phyloP scores from a whole-genome alignment of 2,329 filamentous ascomycete genomes.

The Exophiala bonariae region DNA sequence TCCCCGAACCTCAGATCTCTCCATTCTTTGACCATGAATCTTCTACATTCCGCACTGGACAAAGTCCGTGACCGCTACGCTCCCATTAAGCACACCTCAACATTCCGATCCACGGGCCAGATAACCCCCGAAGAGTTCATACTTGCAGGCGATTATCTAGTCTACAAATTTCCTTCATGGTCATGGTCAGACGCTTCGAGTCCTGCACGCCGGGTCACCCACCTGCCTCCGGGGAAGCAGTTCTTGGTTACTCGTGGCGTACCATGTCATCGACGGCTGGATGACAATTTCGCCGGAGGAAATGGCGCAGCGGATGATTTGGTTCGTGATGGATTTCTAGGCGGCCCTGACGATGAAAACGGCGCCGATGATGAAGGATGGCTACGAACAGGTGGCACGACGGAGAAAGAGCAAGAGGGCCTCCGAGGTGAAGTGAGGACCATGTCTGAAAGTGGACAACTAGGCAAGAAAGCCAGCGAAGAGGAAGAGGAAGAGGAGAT shows the following conservation, averaged over 20 bases:
- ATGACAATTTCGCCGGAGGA: slow-evolving; percentile 89
- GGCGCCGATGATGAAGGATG: slow-evolving; percentile 75
- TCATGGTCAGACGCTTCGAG: slow-evolving; percentile 88
- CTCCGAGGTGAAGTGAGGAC: slow-evolving; percentile 80
- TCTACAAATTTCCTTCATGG: slow-evolving; percentile 99
- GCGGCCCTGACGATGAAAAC: slow-evolving; percentile 48
- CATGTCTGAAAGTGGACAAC: slow-evolving; percentile 83
- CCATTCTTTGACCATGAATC: slow-evolving; percentile 65
- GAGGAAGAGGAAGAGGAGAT: slow-evolving; percentile 79
- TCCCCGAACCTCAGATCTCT: neutral
- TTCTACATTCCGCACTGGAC: slow-evolving; percentile 89
- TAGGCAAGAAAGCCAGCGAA: slow-evolving; percentile 69
- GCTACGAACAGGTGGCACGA: slow-evolving; percentile 80
- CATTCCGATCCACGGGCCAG: slow-evolving; percentile 89
- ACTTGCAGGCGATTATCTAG: slow-evolving; percentile 91
- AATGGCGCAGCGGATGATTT: slow-evolving; percentile 83
- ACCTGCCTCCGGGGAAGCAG: slow-evolving; percentile 88
- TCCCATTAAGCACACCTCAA: slow-evolving; percentile 84
- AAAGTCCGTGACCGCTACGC: slow-evolving; percentile 89
- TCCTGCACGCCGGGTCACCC: slow-evolving; percentile 72
- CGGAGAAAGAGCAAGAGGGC: slow-evolving; percentile 62
- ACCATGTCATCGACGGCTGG: slow-evolving; percentile 85
- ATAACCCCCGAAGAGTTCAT: slow-evolving; percentile 98
- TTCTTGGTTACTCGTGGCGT: slow-evolving; percentile 93
- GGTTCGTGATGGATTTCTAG: slow-evolving; percentile 71